phyloP scores from a whole-genome alignment of 192 early-diverging fungal genomes.

The Coemansia sp. region DNA sequence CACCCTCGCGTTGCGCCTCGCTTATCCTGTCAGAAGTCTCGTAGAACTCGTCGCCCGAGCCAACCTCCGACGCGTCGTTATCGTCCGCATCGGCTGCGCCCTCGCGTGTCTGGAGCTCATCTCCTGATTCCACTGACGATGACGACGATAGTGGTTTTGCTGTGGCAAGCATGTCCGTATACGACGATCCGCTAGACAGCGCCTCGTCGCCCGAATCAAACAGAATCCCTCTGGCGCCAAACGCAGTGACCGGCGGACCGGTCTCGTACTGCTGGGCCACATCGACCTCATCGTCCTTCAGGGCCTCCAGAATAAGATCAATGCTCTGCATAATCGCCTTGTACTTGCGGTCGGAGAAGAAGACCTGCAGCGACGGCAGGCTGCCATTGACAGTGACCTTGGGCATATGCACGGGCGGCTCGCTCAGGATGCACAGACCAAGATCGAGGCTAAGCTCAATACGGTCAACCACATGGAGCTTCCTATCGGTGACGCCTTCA shows the following conservation, averaged over 20 bases:
- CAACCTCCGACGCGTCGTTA: conserved; percentile 5
- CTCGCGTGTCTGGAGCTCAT: not conserved
- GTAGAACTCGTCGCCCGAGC: conserved; percentile 48
- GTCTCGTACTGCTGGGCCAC: conserved; percentile 49
- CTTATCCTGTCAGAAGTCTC: conserved; percentile 34
- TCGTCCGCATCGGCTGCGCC: conserved; percentile 2
- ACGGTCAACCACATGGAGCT: conserved; percentile 83
- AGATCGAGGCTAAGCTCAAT: conserved; percentile 82
- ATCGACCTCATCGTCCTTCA: conserved; percentile 51
- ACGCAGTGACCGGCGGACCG: conserved; percentile 27
- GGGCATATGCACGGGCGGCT: conserved; percentile 69
- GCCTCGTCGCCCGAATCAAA: conserved; percentile 3
- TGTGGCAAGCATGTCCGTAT: not conserved
- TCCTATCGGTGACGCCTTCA: conserved; percentile 47
- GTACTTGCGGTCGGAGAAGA: conserved; percentile 94
- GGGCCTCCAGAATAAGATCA: conserved; percentile 63
- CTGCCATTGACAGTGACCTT: conserved; percentile 76
- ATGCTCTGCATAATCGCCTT: conserved; percentile 81
- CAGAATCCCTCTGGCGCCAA: conserved; percentile 45
- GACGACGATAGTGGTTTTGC: too few relatives aligned
- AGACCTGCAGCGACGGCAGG: conserved; percentile 81
- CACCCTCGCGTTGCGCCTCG: conserved; percentile 12
- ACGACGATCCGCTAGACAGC: not conserved
- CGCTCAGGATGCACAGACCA: conserved; percentile 82
- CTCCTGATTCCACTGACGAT: not conserved